Evolutionary conservation across 2,329 filamentous ascomycete genomes (phyloP).

Genomic region (Neonectria magnoliae): DNA sequence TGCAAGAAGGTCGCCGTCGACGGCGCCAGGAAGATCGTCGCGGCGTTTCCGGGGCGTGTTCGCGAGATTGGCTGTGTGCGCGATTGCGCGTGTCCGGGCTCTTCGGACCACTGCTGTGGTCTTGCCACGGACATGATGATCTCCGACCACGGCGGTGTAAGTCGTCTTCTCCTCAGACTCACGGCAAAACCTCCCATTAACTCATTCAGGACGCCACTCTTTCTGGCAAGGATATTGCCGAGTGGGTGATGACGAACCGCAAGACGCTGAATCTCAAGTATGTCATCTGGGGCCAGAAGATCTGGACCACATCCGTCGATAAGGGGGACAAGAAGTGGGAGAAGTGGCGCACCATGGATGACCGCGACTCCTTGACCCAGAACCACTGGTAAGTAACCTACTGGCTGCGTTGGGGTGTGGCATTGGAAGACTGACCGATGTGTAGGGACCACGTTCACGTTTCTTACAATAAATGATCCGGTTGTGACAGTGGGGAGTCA

Average conservation of each 20-base stretch:
- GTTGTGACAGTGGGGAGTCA: neutral
- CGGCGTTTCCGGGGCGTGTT: slow-evolving; percentile 48
- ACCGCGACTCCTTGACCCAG: slow-evolving; percentile 51
- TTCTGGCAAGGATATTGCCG: slow-evolving; percentile 55
- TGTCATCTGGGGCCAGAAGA: slow-evolving; percentile 61
- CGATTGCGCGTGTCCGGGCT: slow-evolving; percentile 46
- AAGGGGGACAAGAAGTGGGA: slow-evolving; percentile 50
- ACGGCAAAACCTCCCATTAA: neutral
- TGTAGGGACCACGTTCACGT: slow-evolving; percentile 43
- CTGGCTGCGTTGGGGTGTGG: rapidly evolving
- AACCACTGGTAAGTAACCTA: slow-evolving; percentile 54
- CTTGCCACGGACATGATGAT: slow-evolving; percentile 52
- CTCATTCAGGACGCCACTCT: slow-evolving; percentile 45
- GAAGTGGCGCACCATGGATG: slow-evolving; percentile 55
- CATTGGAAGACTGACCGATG: neutral
- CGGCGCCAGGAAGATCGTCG: slow-evolving; percentile 49
- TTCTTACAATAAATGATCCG: slow-evolving; percentile 36
- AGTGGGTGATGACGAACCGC: slow-evolving; percentile 60
- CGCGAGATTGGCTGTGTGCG: slow-evolving; percentile 49
- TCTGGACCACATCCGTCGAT: slow-evolving; percentile 54
- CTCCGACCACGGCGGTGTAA: slow-evolving; percentile 51
- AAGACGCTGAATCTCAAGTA: slow-evolving; percentile 55
- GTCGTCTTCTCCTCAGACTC: slow-evolving; percentile 21
- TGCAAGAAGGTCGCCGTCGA: slow-evolving; percentile 50
- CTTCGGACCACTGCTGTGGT: slow-evolving; percentile 52